phyloP scores from a whole-genome alignment of 2,329 filamentous ascomycete species.

The Ustilaginoidea virens region DNA sequence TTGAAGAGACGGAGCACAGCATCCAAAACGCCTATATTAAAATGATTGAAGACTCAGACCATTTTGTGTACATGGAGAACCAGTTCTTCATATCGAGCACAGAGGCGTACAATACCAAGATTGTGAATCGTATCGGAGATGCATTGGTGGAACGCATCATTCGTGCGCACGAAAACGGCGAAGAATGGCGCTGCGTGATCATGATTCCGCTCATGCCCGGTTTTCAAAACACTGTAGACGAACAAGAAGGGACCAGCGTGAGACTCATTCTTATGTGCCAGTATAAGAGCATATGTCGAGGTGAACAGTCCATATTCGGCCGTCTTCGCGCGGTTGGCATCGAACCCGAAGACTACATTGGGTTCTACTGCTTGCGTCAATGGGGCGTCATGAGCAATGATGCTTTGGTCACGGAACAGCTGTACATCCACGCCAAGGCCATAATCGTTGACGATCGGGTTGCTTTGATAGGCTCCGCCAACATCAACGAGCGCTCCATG shows the following conservation, averaged over 20 bases:
- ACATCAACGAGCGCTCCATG: constrained; percentile 98
- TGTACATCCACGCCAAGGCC: constrained; percentile 95
- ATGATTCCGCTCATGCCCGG: constrained; percentile 95
- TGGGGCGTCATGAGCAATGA: constrained; percentile 88
- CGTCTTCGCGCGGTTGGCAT: constrained; percentile 65
- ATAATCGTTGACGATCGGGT: constrained; percentile 92
- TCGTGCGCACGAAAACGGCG: constrained; percentile 64
- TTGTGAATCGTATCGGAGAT: constrained; percentile 88
- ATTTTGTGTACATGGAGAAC: constrained; percentile 98
- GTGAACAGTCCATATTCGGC: constrained; percentile 82
- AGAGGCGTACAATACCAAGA: constrained; percentile 71
- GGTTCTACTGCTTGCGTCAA: constrained; percentile 81
- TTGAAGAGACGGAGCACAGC: constrained; percentile 76
- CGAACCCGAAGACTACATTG: constrained; percentile 87
- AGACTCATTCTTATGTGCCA: constrained; percentile 95
- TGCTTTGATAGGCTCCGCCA: constrained; percentile 89
- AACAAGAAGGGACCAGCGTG: constrained; percentile 86
- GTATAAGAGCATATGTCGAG: constrained; percentile 88
- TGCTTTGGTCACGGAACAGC: constrained; percentile 78
- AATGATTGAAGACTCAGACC: constrained; percentile 86
- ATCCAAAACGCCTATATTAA: constrained; percentile 94
- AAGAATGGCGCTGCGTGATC: constrained; percentile 82
- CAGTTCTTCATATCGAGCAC: constrained; percentile 96
- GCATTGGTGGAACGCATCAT: constrained; percentile 86
- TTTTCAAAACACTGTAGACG: constrained; percentile 91